A percentile compares a stretch with the other conserved stretches of the same genome.
These are phyloP conservation scores for Heritiera littoralis DNA, from an alignment of 345 rosid genomes.

Conservation along the genomic window DNA sequence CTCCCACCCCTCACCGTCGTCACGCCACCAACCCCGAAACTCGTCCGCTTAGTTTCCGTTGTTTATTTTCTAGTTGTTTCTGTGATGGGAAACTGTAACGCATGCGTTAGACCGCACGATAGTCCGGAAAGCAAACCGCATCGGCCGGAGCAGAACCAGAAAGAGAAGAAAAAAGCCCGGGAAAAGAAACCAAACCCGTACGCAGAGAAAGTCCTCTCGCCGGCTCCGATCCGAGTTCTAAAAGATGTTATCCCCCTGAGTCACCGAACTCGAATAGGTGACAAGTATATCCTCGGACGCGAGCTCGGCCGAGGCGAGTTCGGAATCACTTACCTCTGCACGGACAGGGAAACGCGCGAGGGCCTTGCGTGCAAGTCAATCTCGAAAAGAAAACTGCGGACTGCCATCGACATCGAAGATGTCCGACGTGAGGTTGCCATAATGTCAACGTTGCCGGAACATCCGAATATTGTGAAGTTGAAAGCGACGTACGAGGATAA, in stretches of 20 bases:
- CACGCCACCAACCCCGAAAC: neutral
- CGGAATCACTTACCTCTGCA: constrained; percentile 90
- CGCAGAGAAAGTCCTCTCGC: constrained; percentile 46
- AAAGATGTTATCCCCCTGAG: constrained; percentile 64
- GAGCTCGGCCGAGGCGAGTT: constrained; percentile 96
- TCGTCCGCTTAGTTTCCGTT: neutral
- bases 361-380: constrained; percentile 89
- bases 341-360: constrained; percentile 71
- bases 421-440: constrained; percentile 92
- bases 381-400: constrained; percentile 80
- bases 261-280: constrained; percentile 70
- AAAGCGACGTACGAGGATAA: constrained; percentile 87
- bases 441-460: constrained; percentile 83
- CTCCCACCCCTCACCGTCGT: neutral
- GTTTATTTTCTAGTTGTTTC: neutral
- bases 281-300: constrained; percentile 80
- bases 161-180: constrained; percentile 38
- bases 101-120: constrained; percentile 64
- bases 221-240: constrained; percentile 65
- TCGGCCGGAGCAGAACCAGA: constrained; percentile 15
- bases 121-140: constrained; percentile 35
- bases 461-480: constrained; percentile 79
- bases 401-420: constrained; percentile 87
- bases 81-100: constrained; percentile 90
- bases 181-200: constrained; percentile 64